Conservation (phyloP, 495 filamentous ascomycete species). For the Thermochaetoides thermophila region DNA sequence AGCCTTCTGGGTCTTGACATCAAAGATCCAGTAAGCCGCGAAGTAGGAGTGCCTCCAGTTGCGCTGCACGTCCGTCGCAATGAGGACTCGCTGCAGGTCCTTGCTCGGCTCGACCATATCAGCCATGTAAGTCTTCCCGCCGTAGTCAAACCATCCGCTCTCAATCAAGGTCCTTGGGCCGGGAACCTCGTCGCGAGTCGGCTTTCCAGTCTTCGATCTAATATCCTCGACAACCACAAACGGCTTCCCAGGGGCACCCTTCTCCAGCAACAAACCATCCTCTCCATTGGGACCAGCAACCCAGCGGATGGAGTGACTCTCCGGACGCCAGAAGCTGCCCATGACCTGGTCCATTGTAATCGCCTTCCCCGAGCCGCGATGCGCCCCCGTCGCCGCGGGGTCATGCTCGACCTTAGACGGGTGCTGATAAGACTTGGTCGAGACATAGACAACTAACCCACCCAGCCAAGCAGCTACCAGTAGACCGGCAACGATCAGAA, state of each 20-base stretch:
- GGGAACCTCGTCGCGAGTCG: slow-evolving; percentile 21
- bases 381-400: slow-evolving; percentile 44
- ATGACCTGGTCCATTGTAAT: slow-evolving; percentile 73
- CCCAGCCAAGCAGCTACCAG: slow-evolving; percentile 67
- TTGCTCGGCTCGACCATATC: slow-evolving; percentile 57
- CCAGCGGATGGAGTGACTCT: slow-evolving; percentile 66
- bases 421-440: slow-evolving; percentile 48
- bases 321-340: slow-evolving; percentile 52
- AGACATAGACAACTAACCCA: slow-evolving; percentile 61
- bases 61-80: slow-evolving; percentile 50
- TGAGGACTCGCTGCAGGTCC: slow-evolving; percentile 69
- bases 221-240: slow-evolving; percentile 85
- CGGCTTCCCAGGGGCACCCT: slow-evolving; percentile 39
- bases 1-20: slow-evolving; percentile 67
- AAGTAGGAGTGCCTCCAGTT: slow-evolving; percentile 87
- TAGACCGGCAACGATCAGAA: slow-evolving; percentile 53
- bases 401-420: slow-evolving; percentile 47
- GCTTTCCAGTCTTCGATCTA: slow-evolving; percentile 28
- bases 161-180: slow-evolving; percentile 61
- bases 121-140: slow-evolving; percentile 35
- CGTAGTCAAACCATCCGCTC: slow-evolving; percentile 42
- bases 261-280: slow-evolving; percentile 71
- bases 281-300: slow-evolving; percentile 72
- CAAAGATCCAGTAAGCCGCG: slow-evolving; percentile 83
- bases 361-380: slow-evolving; percentile 53